Percentiles rank a stretch among this genome's conserved stretches.
phyloP scores from a whole-genome alignment of 208 protist species.

The Angomonas ambiguus region DNA sequence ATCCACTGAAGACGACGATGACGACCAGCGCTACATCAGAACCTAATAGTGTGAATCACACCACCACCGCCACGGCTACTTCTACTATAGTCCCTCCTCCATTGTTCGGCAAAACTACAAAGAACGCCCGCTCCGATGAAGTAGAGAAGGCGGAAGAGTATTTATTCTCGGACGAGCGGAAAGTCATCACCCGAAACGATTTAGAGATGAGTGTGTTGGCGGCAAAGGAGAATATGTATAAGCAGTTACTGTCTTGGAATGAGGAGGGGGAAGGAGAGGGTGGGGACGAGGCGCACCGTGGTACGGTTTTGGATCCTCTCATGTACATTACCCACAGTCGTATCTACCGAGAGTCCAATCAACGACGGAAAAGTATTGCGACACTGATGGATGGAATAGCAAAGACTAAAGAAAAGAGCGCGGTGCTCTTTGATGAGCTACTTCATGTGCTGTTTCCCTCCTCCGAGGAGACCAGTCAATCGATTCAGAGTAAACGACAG shows the following conservation, averaged over 20 bases:
- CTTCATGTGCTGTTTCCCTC: neutral
- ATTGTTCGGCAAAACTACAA: conserved; percentile 20
- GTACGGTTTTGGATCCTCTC: neutral
- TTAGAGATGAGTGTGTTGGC: conserved; percentile 36
- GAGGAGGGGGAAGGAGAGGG: neutral
- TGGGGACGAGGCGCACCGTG: neutral
- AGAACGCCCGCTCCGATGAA: conserved; percentile 62
- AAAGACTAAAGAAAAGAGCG: neutral
- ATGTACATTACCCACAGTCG: conserved; percentile 39
- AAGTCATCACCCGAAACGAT: conserved; percentile 63
- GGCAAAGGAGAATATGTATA: conserved; percentile 34
- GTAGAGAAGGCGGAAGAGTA: conserved; percentile 63
- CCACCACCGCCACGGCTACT: neutral
- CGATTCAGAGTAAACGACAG: conserved; percentile 7
- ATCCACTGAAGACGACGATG: no score
- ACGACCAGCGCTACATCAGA: no score
- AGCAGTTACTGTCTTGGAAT: conserved; percentile 2
- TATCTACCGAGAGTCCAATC: neutral
- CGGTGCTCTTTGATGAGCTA: neutral
- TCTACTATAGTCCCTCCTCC: conserved; percentile 14
- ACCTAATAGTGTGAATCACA: neutral
- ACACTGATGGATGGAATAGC: neutral
- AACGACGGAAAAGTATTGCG: neutral
- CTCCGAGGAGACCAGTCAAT: no score
- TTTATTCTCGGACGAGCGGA: conserved; percentile 61